Conservation (phyloP, 257 asterid species). For the Ballota nigra region DNA sequence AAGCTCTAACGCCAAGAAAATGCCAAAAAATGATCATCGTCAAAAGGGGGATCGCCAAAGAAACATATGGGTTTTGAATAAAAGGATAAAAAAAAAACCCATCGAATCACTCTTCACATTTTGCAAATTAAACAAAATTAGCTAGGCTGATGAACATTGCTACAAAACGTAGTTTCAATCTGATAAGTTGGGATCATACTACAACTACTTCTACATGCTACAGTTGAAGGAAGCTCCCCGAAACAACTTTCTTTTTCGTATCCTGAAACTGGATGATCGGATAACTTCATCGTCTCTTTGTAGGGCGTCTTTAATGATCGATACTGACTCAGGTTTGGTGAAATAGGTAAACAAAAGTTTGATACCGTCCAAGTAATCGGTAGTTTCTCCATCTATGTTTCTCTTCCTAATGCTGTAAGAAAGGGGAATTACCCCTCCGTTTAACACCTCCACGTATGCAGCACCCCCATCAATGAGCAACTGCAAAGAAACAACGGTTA, state of each 20-base stretch:
- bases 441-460: constrained; percentile 78
- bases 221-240: neutral
- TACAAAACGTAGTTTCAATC: neutral
- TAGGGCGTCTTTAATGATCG: constrained; percentile 45
- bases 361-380: constrained; percentile 79
- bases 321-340: constrained; percentile 75
- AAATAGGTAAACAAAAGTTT: constrained; percentile 79
- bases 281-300: constrained; percentile 63
- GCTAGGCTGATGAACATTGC: neutral
- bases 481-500: constrained; percentile 35
- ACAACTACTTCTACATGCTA: neutral
- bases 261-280: constrained; percentile 71
- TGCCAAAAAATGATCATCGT: neutral
- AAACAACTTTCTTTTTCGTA: constrained; percentile 56
- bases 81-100: neutral
- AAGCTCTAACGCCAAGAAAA: neutral
- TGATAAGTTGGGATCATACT: neutral
- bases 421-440: constrained; percentile 84
- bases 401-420: constrained; percentile 72
- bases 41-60: neutral
- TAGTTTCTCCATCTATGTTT: constrained; percentile 82
- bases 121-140: neutral
- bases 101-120: neutral
- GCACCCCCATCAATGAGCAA: constrained; percentile 88
- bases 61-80: neutral